These are phyloP conservation scores for Trichoderma gamsii DNA, from an alignment of 495 filamentous ascomycete species.

Conservation along the genomic window DNA sequence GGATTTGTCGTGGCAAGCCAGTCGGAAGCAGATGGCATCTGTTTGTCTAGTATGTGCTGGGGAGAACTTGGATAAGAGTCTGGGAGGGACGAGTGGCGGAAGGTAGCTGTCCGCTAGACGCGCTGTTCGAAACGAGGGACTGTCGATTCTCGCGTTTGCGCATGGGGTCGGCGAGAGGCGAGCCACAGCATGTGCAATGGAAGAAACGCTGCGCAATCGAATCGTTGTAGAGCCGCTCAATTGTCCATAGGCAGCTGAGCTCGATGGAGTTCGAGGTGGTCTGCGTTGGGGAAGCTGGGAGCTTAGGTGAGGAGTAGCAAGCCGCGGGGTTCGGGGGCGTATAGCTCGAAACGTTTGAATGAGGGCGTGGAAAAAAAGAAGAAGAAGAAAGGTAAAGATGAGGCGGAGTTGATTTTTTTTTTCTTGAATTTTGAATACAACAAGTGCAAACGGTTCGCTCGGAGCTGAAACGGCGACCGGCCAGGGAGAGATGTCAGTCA, in stretches of 20 bases:
- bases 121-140: conserved; percentile 14
- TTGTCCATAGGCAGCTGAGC: background rate
- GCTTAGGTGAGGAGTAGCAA: conserved; percentile 6
- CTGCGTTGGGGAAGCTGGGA: background rate
- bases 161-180: background rate
- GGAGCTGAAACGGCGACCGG: conserved; percentile 8
- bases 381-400: background rate
- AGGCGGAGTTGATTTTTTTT: background rate
- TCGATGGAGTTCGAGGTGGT: background rate
- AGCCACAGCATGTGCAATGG: conserved; percentile 8
- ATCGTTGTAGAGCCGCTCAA: background rate
- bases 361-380: background rate
- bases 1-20: conserved; percentile 2
- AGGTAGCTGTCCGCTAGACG: conserved; percentile 9
- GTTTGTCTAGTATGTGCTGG: conserved; percentile 1
- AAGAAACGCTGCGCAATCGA: background rate
- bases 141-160: conserved; percentile 9
- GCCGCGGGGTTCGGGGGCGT: conserved; percentile 1
- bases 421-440: background rate
- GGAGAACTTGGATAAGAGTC: background rate
- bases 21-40: conserved; percentile 9
- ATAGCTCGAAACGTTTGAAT: background rate
- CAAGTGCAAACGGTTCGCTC: conserved; percentile 2
- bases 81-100: background rate
- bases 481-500: conserved; percentile 1